A percentile compares a stretch with the other conserved stretches of the same genome.
Evolutionary conservation across 257 asterid genomes (phyloP).

Genomic region (Voacanga thouarsii): DNA sequence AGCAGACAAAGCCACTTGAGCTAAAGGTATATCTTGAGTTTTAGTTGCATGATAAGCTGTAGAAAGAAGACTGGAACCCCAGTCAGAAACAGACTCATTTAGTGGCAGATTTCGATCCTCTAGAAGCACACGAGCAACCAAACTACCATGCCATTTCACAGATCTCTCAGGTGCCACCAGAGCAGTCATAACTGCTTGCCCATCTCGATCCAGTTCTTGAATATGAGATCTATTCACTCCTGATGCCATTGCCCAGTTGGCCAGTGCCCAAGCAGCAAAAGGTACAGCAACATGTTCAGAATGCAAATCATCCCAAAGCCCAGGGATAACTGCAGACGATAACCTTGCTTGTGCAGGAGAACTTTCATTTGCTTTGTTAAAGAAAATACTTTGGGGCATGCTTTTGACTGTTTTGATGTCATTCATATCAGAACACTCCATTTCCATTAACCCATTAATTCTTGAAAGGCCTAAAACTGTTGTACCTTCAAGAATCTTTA

Average conservation of each 20-base stretch:
- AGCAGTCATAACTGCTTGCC: slow-evolving; percentile 84
- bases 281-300: slow-evolving; percentile 95
- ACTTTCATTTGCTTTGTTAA: slow-evolving; percentile 50
- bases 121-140: slow-evolving; percentile 80
- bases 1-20: slow-evolving; percentile 81
- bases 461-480: slow-evolving; percentile 84
- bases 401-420: slow-evolving; percentile 25
- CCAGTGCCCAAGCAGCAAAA: slow-evolving; percentile 99
- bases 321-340: slow-evolving; percentile 78
- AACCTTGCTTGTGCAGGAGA: slow-evolving; percentile 40
- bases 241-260: slow-evolving; percentile 98
- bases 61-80: slow-evolving; percentile 89
- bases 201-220: slow-evolving; percentile 90
- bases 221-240: slow-evolving; percentile 82
- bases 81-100: slow-evolving; percentile 74
- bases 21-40: slow-evolving; percentile 75
- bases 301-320: slow-evolving; percentile 99
- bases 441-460: slow-evolving; percentile 48
- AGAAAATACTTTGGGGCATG: slow-evolving; percentile 36
- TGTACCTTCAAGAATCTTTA: slow-evolving; percentile 95
- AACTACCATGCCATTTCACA: slow-evolving; percentile 97
- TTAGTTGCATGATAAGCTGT: slow-evolving; percentile 90
- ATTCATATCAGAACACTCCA: slow-evolving; percentile 46
- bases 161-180: slow-evolving; percentile 98
- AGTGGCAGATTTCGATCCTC: slow-evolving; percentile 80